Evolutionary conservation across 768 basidiomycete genomes (phyloP).

Genomic region (Mycena galericulata): DNA sequence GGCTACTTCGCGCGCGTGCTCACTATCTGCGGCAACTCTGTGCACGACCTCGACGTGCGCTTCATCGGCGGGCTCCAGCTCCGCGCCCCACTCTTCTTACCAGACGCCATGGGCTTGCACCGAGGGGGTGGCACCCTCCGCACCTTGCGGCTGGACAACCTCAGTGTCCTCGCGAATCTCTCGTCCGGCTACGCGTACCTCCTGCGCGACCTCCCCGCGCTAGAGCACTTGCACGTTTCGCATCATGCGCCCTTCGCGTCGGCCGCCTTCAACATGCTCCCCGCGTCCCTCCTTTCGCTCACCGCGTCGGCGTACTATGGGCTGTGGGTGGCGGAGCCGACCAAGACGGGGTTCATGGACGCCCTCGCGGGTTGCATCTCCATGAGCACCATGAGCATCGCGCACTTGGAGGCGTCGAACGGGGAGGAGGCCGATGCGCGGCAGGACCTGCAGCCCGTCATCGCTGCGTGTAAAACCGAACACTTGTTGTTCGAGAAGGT

Average conservation of each 20-base stretch:
- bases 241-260: slow-evolving; percentile 41
- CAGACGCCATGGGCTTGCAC: slow-evolving; percentile 11
- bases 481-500: slow-evolving; percentile 14
- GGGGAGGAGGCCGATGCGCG: slow-evolving; percentile 1
- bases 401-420: slow-evolving; percentile 28
- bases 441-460: slow-evolving; percentile 19
- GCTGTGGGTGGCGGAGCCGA: slow-evolving; percentile 33
- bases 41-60: slow-evolving; percentile 41
- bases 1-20: slow-evolving; percentile 40
- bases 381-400: slow-evolving; percentile 21
- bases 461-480: slow-evolving; percentile 19
- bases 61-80: slow-evolving; percentile 46
- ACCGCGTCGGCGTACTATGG: slow-evolving; percentile 40
- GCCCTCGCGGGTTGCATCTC: slow-evolving; percentile 34
- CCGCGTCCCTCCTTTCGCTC: slow-evolving; percentile 34
- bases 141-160: slow-evolving; percentile 43
- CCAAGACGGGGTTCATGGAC: slow-evolving; percentile 28
- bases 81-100: slow-evolving; percentile 38
- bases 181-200: slow-evolving; percentile 39
- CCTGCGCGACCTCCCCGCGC: slow-evolving; percentile 36
- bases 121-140: slow-evolving; percentile 29
- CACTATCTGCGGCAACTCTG: slow-evolving; percentile 36
- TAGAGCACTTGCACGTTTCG: slow-evolving; percentile 43
- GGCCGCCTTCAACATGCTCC: slow-evolving; percentile 40
- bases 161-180: slow-evolving; percentile 42